Percentiles rank a stretch among this genome's conserved stretches.
Conservation (phyloP, 2,329 filamentous ascomycete species). For the Scedosporium aurantiacum region DNA sequence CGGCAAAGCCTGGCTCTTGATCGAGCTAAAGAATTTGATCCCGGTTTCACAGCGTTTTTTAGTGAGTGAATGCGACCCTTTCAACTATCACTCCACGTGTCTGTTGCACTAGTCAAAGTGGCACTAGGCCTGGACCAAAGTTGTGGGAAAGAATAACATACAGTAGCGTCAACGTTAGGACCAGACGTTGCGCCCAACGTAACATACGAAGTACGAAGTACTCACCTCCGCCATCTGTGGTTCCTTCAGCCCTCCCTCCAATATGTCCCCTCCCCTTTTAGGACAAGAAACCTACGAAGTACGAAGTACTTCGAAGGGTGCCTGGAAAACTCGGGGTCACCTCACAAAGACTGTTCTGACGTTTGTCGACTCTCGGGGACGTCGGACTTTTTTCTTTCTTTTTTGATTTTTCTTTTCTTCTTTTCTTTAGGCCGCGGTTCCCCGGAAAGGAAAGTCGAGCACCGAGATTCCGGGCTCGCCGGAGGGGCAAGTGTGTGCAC, state of each 20-base stretch:
- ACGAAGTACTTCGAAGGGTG: background rate
- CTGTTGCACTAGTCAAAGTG: background rate
- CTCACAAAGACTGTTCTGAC: background rate
- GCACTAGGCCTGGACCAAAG: background rate
- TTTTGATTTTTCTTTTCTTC: too few relatives aligned
- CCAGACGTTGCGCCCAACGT: background rate
- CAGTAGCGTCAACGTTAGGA: background rate
- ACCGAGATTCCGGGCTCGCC: background rate
- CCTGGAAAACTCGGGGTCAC: background rate
- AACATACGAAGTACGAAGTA: background rate
- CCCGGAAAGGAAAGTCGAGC: background rate
- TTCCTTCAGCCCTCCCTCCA: background rate
- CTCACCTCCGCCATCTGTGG: background rate
- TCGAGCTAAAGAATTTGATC: background rate
- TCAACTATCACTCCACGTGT: background rate
- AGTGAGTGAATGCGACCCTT: slow-evolving; percentile 1
- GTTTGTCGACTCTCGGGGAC: background rate
- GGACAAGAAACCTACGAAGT: background rate
- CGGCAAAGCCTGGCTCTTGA: background rate
- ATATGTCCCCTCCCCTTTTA: background rate
- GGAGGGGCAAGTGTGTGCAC: background rate
- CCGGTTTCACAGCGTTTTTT: background rate
- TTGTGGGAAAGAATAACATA: background rate
- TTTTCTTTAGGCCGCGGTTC: too few relatives aligned
- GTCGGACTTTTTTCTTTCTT: too few relatives aligned